phyloP scores from a whole-genome alignment of 192 early-diverging fungal genomes.

The Glomus cerebriforme region DNA sequence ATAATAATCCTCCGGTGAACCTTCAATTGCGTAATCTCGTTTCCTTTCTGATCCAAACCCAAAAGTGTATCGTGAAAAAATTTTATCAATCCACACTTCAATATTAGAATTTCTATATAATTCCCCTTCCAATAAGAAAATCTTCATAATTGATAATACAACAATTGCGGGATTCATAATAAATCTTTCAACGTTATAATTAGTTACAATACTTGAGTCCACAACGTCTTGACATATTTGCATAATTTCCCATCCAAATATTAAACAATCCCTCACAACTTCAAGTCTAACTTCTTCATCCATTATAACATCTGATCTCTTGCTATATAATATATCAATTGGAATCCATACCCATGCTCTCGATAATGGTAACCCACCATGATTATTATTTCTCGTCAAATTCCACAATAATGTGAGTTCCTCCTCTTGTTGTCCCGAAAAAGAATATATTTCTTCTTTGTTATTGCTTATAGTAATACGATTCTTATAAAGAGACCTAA shows the following conservation, averaged over 20 bases:
- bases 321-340: constrained; percentile 21
- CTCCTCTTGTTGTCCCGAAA: constrained; percentile 5
- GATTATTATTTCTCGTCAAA: background rate
- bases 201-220: no score
- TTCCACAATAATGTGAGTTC: background rate
- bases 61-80: constrained; percentile 10
- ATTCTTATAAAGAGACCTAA: constrained; percentile 19
- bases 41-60: background rate
- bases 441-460: background rate
- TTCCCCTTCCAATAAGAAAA: constrained; percentile 29
- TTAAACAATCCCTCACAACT: constrained; percentile 14
- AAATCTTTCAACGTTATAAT: background rate
- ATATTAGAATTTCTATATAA: constrained; percentile 17
- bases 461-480: constrained; percentile 1
- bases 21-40: background rate
- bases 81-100: constrained; percentile 15
- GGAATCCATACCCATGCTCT: constrained; percentile 18
- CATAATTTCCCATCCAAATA: background rate
- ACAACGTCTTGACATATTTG: background rate
- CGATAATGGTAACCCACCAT: constrained; percentile 8
- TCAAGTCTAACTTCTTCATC: constrained; percentile 19
- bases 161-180: constrained; percentile 6
- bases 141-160: constrained; percentile 29
- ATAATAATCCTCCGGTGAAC: background rate
- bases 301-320: constrained; percentile 4